Evolutionary conservation across 805 yeast species (phyloP), one percentile per base, ranked within the genome.

Genomic region (Komagataella pastoris): DNA sequence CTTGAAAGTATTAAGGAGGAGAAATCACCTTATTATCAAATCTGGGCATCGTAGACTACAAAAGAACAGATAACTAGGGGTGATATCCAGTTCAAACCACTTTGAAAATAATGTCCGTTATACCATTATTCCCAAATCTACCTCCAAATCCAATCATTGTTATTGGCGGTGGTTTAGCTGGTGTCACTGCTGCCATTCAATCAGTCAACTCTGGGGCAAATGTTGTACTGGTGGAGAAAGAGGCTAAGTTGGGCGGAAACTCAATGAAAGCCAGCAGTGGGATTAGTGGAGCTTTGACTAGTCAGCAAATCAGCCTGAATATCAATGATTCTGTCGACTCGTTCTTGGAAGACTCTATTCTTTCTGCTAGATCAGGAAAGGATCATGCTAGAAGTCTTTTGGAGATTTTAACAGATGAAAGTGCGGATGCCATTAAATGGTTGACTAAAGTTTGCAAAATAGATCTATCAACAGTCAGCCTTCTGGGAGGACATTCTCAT

Each of bases 401-500:
- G 65, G 66, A 70, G 36, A 83, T 78, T 4, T 68, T 87, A 54
- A 75, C 85, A 1, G 66, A 73, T 52, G 79, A 83, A 47, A 81
- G 88, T 2, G 79, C 77, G 5, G 75, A 72, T 47, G 90, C 93
- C 0, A 75, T 87, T 49, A 77, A 77, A 49, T 87, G 95, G 91
- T 72, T 87, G 50, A 84, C 83, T 57, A 73, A 76, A 30, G 75
- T 73, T 3, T 79, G 85, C 57, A 74, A 72, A 6, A 66, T 85
- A 49, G 86, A 82, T 58, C 67, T 87, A 52, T 75, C 85, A 6
- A 70, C 81, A 14, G 84, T 87, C 10, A 76, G 87, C n/a, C 77
- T 86, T 58, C 65, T 87, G 47, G 95, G 95, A 24, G 96, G 96
- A 2, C 95, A 87, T 61, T 81, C 89, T 1, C 79, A 74, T 49